phyloP scores from a whole-genome alignment of 164 flowering plant genomes.

The Piper longum region DNA sequence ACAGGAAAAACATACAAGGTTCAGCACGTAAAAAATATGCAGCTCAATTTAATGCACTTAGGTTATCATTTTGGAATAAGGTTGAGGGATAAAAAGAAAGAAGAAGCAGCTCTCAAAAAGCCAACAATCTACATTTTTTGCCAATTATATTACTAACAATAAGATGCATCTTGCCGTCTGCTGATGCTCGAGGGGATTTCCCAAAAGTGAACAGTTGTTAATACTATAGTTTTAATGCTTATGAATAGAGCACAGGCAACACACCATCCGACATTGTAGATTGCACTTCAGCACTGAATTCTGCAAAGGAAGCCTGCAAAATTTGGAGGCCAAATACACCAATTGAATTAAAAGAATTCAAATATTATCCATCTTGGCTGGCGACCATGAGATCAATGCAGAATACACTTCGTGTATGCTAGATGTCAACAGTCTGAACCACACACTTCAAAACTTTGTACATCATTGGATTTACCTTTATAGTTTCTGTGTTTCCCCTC shows the following conservation, averaged over 20 bases:
- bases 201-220: background rate
- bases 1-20: background rate
- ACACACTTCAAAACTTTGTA: no score
- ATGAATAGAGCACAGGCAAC: background rate
- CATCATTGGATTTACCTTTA: slow-evolving; percentile 9
- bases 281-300: slow-evolving; percentile 50
- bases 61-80: background rate
- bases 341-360: no score
- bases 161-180: no score
- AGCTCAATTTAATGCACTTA: background rate
- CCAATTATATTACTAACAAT: no score
- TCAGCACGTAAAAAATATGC: background rate
- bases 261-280: slow-evolving; percentile 48
- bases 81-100: no score
- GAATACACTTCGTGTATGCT: no score
- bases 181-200: no score
- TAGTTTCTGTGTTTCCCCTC: slow-evolving; percentile 33
- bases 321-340: background rate
- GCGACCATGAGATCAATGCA: background rate
- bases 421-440: no score
- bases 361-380: background rate
- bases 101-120: no score
- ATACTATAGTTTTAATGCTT: background rate
- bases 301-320: slow-evolving; percentile 50
- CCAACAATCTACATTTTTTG: background rate